These are phyloP conservation scores for Kokia cookei DNA, from an alignment of 441 rosid genomes.

Conservation along the genomic window DNA sequence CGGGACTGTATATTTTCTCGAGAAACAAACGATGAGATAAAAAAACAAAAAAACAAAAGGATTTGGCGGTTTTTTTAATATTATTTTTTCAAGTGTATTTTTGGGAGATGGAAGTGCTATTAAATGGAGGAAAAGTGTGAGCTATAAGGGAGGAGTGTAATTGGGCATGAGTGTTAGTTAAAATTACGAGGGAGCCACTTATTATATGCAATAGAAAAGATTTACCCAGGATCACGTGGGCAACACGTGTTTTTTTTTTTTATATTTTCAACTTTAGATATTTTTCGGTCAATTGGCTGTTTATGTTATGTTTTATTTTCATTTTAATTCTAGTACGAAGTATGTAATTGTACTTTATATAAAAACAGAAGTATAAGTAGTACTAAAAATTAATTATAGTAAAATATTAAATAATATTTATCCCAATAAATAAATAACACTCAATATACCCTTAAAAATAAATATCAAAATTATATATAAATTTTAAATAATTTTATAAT, in stretches of 20 bases:
- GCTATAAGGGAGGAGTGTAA: conserved; percentile 4
- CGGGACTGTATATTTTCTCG: conserved; percentile 11
- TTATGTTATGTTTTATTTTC: background rate
- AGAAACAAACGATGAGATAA: conserved; percentile 16
- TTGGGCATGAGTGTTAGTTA: background rate
- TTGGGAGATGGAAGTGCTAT: conserved; percentile 15
- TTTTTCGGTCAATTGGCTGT: background rate
- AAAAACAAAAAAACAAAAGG: no score
- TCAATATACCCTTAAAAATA: no score
- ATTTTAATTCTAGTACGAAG: background rate
- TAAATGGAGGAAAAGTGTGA: conserved; percentile 20
- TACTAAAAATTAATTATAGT: background rate
- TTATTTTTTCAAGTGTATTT: background rate
- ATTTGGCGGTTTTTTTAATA: conserved; percentile 11
- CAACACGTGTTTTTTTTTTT: conserved; percentile 60
- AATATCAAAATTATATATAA: no score
- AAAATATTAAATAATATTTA: background rate
- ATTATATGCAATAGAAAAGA: background rate
- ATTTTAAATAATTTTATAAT: no score
- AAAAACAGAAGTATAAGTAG: background rate
- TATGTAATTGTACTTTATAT: no score
- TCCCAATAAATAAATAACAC: no score
- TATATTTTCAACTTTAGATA: background rate
- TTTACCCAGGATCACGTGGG: conserved; percentile 43
- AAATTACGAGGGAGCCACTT: conserved; percentile 39